Percentiles rank a stretch among this genome's conserved stretches.
phyloP scores from a whole-genome alignment of 257 asterid genomes.

The Nicotiana knightiana region DNA sequence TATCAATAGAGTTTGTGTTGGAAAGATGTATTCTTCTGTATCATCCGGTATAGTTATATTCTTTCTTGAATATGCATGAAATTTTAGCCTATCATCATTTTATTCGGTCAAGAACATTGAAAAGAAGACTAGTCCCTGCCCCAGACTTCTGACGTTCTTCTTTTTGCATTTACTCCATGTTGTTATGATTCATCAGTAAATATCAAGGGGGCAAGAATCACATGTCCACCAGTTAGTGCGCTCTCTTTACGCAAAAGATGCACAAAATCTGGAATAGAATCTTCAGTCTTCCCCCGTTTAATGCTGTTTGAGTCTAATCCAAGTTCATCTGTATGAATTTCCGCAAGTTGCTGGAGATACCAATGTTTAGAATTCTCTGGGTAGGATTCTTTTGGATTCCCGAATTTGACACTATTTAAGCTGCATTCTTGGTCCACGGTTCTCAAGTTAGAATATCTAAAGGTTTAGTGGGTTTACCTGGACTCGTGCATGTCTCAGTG shows the following conservation, averaged over 20 bases:
- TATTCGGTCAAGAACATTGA: background rate
- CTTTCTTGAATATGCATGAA: background rate
- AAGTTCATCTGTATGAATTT: background rate
- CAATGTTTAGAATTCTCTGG: background rate
- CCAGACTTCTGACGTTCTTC: background rate
- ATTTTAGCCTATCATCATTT: background rate
- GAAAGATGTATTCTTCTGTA: background rate
- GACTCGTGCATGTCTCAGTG: background rate
- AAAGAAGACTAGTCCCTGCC: background rate
- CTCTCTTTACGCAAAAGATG: background rate
- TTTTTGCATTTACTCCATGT: background rate
- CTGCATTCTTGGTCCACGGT: background rate
- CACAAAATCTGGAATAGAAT: background rate
- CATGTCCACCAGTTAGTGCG: background rate
- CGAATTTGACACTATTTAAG: background rate
- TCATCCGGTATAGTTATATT: background rate
- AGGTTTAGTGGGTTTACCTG: background rate
- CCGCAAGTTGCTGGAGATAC: background rate
- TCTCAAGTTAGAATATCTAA: background rate
- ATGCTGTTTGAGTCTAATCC: background rate
- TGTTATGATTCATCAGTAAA: background rate
- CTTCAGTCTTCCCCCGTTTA: background rate
- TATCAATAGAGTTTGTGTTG: background rate
- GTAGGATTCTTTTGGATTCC: background rate
- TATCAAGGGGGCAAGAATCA: background rate